These are phyloP conservation scores for Suhomyces xylopsoci DNA, from an alignment of 805 yeast genomes.

Conservation along the genomic window DNA sequence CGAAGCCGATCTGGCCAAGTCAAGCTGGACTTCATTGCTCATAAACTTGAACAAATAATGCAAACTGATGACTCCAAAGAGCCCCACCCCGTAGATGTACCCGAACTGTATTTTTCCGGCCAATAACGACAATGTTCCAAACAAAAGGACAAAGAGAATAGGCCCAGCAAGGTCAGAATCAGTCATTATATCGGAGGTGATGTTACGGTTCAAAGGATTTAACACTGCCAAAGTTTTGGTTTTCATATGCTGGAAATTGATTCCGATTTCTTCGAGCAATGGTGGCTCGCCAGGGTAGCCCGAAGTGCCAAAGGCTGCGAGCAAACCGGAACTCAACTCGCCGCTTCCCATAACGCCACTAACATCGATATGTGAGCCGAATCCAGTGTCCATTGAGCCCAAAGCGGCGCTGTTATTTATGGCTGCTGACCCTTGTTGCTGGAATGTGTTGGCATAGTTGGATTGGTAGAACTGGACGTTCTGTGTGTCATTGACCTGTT, in stretches of 20 bases:
- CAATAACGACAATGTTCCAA: conserved; percentile 76
- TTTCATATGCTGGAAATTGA: conserved; percentile 84
- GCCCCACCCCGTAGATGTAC: conserved; percentile 92
- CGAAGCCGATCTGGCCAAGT: conserved; percentile 73
- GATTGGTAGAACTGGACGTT: conserved; percentile 45
- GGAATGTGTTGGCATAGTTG: conserved; percentile 31
- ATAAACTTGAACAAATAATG: conserved; percentile 83
- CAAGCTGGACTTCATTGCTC: conserved; percentile 63
- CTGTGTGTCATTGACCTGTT: conserved; percentile 29
- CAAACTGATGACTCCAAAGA: conserved; percentile 82
- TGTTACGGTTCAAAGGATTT: conserved; percentile 61
- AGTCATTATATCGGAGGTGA: conserved; percentile 70
- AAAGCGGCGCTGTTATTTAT: conserved; percentile 17
- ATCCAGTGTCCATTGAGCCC: conserved; percentile 40
- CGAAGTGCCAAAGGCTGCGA: conserved; percentile 89
- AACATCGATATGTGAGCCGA: conserved; percentile 35
- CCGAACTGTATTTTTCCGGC: conserved; percentile 97
- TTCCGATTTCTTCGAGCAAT: conserved; percentile 86
- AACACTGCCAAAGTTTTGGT: conserved; percentile 83
- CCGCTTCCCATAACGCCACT: conserved; percentile 43
- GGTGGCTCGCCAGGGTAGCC: conserved; percentile 98
- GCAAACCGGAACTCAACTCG: conserved; percentile 65
- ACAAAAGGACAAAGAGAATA: conserved; percentile 76
- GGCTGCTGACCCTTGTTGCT: conserved; percentile 16
- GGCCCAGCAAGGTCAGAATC: conserved; percentile 97